These are phyloP conservation scores for Papiliotrema flavescens DNA, from an alignment of 1,284 basidiomycete genomes.

Conservation along the genomic window DNA sequence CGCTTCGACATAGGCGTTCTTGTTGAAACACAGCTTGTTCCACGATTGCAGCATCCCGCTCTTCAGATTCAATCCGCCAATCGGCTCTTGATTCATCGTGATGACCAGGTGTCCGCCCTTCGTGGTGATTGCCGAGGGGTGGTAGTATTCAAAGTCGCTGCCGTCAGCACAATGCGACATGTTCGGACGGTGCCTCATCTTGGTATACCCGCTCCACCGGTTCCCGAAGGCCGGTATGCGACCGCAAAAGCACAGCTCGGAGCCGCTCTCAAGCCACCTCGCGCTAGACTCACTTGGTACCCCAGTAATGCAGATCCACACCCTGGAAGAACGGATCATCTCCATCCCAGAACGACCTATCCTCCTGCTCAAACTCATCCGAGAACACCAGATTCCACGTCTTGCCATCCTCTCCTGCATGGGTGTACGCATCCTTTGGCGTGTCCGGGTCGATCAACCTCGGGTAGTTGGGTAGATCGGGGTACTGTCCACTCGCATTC, in stretches of 20 bases:
- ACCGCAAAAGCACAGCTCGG: no score
- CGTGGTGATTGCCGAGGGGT: constrained; percentile 77
- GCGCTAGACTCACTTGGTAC: constrained; percentile 37
- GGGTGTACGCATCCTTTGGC: constrained; percentile 56
- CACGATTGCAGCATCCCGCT: constrained; percentile 55
- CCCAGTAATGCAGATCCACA: constrained; percentile 55
- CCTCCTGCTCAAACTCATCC: constrained; percentile 79
- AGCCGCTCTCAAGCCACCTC: no score
- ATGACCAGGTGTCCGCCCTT: constrained; percentile 73
- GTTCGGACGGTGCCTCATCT: no score
- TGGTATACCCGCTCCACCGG: no score
- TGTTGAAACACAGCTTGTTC: constrained; percentile 52
- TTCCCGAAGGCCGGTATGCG: no score
- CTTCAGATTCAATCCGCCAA: constrained; percentile 71
- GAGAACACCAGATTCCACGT: constrained; percentile 71
- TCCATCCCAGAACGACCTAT: constrained; percentile 54
- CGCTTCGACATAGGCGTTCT: constrained; percentile 44
- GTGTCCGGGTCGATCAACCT: constrained; percentile 66
- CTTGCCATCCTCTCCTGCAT: constrained; percentile 64
- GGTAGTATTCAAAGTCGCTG: constrained; percentile 55
- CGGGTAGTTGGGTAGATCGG: constrained; percentile 56
- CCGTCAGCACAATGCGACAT: not conserved
- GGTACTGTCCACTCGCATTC: constrained; percentile 66
- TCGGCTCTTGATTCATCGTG: constrained; percentile 63
- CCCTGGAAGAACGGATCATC: constrained; percentile 54